Base-by-base conservation (phyloP, 1,284 basidiomycete genomes). In the Afroboletus lepidellus region DNA sequence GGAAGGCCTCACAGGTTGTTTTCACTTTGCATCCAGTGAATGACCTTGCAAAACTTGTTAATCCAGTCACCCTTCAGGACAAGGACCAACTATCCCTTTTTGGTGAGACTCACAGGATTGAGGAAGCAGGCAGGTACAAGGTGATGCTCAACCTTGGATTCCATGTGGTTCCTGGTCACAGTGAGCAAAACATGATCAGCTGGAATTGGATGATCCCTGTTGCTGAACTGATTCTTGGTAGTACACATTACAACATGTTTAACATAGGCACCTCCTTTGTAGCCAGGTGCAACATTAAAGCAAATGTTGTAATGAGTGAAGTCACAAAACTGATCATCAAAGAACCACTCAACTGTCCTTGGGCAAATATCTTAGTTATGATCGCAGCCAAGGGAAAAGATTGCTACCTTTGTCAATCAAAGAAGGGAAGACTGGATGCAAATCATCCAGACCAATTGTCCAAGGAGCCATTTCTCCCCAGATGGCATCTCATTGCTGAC, bases 181-280 rank as follows among this genome's bases (percentile, higher is more conserved):
- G 20, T 49, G 18, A 49, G 39, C 1, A 11, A 41, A 8, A 49
- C 9, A 48, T 48, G n/a, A 18, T 38, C 8, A 3, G 37, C 12
- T 24, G 46, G 15, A 29, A 34, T n/a, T 27, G 32, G 47, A 42
- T 5, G 29, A 20, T 49, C 18, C 25, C 27, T 21, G 41, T 12
- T 29, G 3, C 41, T 7, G 2, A 49, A 49, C 20, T 2, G 13
- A 42, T 42, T 18, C 48, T 42, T 42, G 41, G 39, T 34, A 25
- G 48, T 49, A 15, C 32, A 42, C 48, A 49, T 49, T n/a, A n/a
- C n/a, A 32, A 49, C 18, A 8, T 2, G 8, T 36, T 49, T 49
- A 18, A 49, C 4, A 5, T 49, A 49, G 32, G 15, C 20, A 36
- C 41, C 48, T 21, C 41, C 23, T 0, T 27, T 23, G 7, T 49